phyloP scores from a whole-genome alignment of 331 rosid genomes.

The Malus hybrid region DNA sequence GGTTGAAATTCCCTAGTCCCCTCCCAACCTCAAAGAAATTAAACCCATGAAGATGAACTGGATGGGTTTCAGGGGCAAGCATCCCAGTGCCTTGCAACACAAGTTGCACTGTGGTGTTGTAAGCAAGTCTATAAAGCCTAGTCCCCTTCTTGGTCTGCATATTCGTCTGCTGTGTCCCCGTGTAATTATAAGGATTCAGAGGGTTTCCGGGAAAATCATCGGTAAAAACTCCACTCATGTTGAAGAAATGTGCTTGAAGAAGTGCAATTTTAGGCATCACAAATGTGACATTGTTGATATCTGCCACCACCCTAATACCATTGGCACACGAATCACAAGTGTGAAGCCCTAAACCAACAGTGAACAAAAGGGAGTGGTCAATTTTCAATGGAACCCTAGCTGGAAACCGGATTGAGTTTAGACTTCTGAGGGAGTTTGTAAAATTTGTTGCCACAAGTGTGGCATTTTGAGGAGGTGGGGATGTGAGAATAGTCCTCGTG shows the following conservation, averaged over 20 bases:
- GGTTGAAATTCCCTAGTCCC: slow-evolving; percentile 61
- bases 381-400: slow-evolving; percentile 65
- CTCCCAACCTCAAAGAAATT: slow-evolving; percentile 73
- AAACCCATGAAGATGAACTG: slow-evolving; percentile 81
- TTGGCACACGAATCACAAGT: slow-evolving; percentile 60
- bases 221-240: slow-evolving; percentile 65
- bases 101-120: slow-evolving; percentile 65
- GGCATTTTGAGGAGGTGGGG: slow-evolving; percentile 59
- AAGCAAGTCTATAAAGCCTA: slow-evolving; percentile 58
- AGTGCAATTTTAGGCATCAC: slow-evolving; percentile 70
- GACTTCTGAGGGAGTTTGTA: slow-evolving; percentile 57
- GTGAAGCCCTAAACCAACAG: slow-evolving; percentile 57
- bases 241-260: slow-evolving; percentile 77
- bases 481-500: slow-evolving; percentile 39
- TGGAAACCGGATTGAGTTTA: slow-evolving; percentile 56
- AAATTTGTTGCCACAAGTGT: slow-evolving; percentile 45
- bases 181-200: slow-evolving; percentile 37
- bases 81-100: slow-evolving; percentile 80
- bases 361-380: slow-evolving; percentile 69
- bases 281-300: slow-evolving; percentile 64
- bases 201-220: slow-evolving; percentile 82
- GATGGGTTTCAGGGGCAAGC: slow-evolving; percentile 74
- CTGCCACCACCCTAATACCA: slow-evolving; percentile 58
- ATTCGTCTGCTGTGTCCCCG: slow-evolving; percentile 50
- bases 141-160: slow-evolving; percentile 51